phyloP scores from a whole-genome alignment of 306 rosid species.

The Dalbergia cochinchinensis region DNA sequence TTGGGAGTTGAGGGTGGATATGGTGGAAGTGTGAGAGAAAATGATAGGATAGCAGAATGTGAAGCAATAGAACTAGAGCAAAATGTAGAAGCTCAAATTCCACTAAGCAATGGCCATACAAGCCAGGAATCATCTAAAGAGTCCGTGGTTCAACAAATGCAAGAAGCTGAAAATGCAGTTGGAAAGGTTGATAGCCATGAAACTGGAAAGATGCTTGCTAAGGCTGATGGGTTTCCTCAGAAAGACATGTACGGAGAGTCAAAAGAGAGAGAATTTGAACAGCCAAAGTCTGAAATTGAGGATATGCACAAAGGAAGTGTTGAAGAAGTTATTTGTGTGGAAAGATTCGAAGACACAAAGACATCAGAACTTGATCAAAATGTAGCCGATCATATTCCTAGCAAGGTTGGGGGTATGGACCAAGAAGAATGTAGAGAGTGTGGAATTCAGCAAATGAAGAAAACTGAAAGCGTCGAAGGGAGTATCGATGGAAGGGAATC shows the following conservation, averaged over 20 bases:
- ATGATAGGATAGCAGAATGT: neutral
- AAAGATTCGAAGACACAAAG: conserved; percentile 27
- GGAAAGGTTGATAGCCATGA: conserved; percentile 11
- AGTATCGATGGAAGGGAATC: conserved; percentile 34
- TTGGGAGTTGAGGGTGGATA: conserved; percentile 5
- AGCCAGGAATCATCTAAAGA: conserved; percentile 29
- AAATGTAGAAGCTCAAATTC: neutral
- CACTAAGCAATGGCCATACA: conserved; percentile 9
- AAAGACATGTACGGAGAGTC: conserved; percentile 8
- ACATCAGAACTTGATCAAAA: conserved; percentile 16
- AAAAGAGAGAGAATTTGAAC: conserved; percentile 20
- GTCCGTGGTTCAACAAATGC: conserved; percentile 20
- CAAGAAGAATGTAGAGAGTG: conserved; percentile 12
- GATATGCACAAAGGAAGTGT: conserved; percentile 26
- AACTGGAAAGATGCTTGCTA: neutral
- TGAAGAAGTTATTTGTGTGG: conserved; percentile 31
- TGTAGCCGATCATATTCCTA: conserved; percentile 7
- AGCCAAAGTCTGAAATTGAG: conserved; percentile 27
- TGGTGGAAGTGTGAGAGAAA: conserved; percentile 2
- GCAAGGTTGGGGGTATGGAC: conserved; percentile 2
- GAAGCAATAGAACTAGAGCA: conserved; percentile 19
- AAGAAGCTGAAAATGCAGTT: neutral
- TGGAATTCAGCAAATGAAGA: conserved; percentile 20
- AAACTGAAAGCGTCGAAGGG: conserved; percentile 30
- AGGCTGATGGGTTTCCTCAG: neutral